Evolutionary conservation across 257 asterid species (phyloP).

Genomic region (Solanum tarijense): DNA sequence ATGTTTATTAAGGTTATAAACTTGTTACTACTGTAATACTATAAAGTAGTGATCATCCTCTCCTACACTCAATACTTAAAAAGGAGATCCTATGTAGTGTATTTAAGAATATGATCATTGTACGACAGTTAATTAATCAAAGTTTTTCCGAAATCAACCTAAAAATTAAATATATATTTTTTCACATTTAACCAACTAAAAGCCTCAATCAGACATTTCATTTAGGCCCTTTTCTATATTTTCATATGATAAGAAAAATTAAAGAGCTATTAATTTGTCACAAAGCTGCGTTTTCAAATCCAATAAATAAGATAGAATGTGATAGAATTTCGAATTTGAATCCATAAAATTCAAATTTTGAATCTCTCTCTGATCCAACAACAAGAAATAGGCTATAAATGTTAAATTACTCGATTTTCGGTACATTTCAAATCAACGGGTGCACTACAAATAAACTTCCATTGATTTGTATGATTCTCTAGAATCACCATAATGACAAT

Average conservation of each 20-base stretch:
- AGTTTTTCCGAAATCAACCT: not conserved
- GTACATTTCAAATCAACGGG: not conserved
- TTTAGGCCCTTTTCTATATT: not conserved
- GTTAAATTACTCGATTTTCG: not conserved
- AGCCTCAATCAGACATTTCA: not conserved
- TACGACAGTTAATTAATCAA: not conserved
- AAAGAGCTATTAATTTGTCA: not conserved
- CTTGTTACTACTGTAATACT: not conserved
- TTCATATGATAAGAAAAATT: not conserved
- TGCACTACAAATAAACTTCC: not conserved
- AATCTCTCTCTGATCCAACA: not conserved
- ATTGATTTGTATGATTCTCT: not conserved
- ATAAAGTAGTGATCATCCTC: not conserved
- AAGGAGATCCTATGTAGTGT: not conserved
- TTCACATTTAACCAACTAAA: not conserved
- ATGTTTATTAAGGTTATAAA: not conserved
- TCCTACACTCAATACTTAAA: not conserved
- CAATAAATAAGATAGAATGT: not conserved
- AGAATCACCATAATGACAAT: not conserved
- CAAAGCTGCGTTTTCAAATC: not conserved
- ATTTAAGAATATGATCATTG: not conserved
- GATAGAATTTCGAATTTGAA: fast-evolving
- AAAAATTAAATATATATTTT: not conserved
- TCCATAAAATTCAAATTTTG: not conserved
- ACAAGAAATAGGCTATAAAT: not conserved